phyloP scores from a whole-genome alignment of 2,329 filamentous ascomycete species.

The Pseudogymnoascus sp. region DNA sequence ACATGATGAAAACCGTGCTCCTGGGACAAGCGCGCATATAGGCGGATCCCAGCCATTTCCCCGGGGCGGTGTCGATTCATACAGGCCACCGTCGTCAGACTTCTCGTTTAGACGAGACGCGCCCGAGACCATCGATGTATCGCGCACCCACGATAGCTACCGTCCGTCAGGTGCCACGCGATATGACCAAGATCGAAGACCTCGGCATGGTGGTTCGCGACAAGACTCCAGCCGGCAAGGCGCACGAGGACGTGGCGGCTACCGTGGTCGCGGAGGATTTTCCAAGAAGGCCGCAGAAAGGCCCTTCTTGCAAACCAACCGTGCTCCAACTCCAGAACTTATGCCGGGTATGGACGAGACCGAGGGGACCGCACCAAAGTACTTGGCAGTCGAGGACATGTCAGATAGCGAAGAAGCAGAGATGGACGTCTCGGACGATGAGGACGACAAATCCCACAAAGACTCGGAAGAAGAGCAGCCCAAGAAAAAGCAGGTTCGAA shows the following conservation, averaged over 20 bases:
- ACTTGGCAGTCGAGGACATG: slow-evolving; percentile 47
- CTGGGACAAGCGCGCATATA: slow-evolving; percentile 12
- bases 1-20: slow-evolving; percentile 10
- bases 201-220: not conserved
- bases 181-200: slow-evolving; percentile 9
- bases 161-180: slow-evolving; percentile 21
- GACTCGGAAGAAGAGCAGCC: slow-evolving; percentile 31
- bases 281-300: slow-evolving; percentile 27
- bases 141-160: slow-evolving; percentile 18
- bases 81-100: slow-evolving; percentile 17
- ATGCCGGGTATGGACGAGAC: slow-evolving; percentile 30
- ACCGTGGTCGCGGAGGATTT: slow-evolving; percentile 22
- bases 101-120: slow-evolving; percentile 29
- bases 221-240: not conserved
- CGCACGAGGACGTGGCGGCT: slow-evolving; percentile 19
- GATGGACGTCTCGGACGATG: slow-evolving; percentile 52
- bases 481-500: slow-evolving; percentile 38
- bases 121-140: slow-evolving; percentile 24
- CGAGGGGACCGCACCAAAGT: slow-evolving; percentile 36
- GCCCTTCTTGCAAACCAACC: slow-evolving; percentile 28
- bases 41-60: slow-evolving; percentile 10
- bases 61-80: slow-evolving; percentile 14
- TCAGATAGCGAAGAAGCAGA: slow-evolving; percentile 54
- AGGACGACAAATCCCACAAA: slow-evolving; percentile 30
- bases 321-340: slow-evolving; percentile 29